Base-by-base conservation (phyloP, 495 filamentous ascomycete genomes). In the Neurospora sp. region DNA sequence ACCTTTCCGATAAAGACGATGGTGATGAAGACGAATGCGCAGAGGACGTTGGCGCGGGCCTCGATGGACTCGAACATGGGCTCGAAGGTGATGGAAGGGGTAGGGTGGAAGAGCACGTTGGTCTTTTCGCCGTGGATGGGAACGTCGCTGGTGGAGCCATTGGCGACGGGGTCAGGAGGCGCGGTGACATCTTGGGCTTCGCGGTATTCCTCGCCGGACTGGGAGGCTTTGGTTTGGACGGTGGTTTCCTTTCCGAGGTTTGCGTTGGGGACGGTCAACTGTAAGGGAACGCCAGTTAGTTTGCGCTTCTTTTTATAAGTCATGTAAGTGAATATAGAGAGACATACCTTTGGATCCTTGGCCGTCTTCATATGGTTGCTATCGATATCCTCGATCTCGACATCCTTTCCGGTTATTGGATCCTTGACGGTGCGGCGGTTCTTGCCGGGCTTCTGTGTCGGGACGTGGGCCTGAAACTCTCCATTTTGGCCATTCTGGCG, bases 51-150 rank as follows among this genome's bases (percentile, higher is more conserved):
- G 20, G 90, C 92, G 69, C 90, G 85, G 73, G 88, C 90, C 80
- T 98, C 93, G 78, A 98, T 78, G 9, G 87, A 76, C 18, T 86
- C 88, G 83, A 92, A 97, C 86, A 93, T 96, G 6, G 94, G 93
- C 79, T 94, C 90, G 73, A 92, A 96, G 77, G 90, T 91, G 71
- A 97, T 85, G 1, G 92, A 90, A 0, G 95, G 95, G 0, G 95
- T 98, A 1, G 96, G 94, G 78, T 98, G 94, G 82, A 98, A 98
- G 38, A 98, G 89, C 40, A 98, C 90, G 76, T 97, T 97, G 1
- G 95, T 98, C 86, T 93, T 97, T 78, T 97, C 95, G 72, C 94
- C 94, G 79, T 93, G 94, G 76, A 98, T 97, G 18, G 95, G 95
- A 8, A 98, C 93, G 81, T 98, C 95, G 10, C 92, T 93, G 2